These are phyloP conservation scores for Trypanosoma boissoni DNA, from an alignment of 208 protist species.

Conservation along the genomic window DNA sequence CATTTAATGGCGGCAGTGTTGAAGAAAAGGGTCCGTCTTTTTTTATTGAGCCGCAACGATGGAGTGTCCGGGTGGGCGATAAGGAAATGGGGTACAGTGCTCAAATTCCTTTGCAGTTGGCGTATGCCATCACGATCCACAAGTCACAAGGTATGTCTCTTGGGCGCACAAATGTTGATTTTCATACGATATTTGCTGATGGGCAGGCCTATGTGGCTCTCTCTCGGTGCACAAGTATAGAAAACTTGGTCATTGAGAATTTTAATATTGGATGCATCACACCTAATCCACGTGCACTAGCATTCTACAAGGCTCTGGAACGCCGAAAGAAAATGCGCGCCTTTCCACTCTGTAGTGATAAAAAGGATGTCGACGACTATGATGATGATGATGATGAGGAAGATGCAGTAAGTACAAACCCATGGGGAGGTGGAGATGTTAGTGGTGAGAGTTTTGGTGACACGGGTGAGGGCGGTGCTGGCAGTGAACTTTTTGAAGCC, in stretches of 20 bases:
- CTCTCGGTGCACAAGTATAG: constrained; percentile 75
- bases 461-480: no score
- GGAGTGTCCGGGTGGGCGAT: constrained; percentile 60
- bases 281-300: constrained; percentile 57
- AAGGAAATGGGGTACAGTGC: constrained; percentile 37
- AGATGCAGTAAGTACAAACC: not conserved
- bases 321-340: constrained; percentile 33
- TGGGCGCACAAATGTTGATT: constrained; percentile 79
- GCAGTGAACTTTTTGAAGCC: no score
- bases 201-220: constrained; percentile 90
- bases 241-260: constrained; percentile 53
- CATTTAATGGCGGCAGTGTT: not conserved
- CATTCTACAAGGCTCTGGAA: constrained; percentile 81
- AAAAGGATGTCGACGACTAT: constrained; percentile 1
- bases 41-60: constrained; percentile 79
- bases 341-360: no score
- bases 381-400: constrained; percentile 3
- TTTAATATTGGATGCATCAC: constrained; percentile 54
- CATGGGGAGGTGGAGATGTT: no score
- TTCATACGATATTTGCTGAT: constrained; percentile 70
- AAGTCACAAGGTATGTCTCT: constrained; percentile 96
- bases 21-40: constrained; percentile 17
- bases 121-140: constrained; percentile 96
- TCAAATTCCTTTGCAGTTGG: constrained; percentile 93
- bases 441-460: no score